A percentile compares a stretch with the other conserved stretches of the same genome.
phyloP scores from a whole-genome alignment of 768 basidiomycete genomes.

The Austroboletus eburneus region DNA sequence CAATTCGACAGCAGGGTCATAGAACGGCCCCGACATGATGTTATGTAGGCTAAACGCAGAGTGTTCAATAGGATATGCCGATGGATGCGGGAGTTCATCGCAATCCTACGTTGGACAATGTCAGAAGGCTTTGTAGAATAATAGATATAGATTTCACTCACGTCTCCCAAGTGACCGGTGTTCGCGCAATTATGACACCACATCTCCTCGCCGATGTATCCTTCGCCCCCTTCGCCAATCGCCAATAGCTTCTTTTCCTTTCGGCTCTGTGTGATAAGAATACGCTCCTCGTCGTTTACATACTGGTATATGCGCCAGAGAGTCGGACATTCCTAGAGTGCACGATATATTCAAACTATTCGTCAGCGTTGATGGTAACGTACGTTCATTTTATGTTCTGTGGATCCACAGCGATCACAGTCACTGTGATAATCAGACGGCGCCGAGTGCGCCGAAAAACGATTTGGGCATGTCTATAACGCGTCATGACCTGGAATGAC shows the following conservation, averaged over 20 bases:
- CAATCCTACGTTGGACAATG: constrained; percentile 51
- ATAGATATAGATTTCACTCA: constrained; percentile 34
- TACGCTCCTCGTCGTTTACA: constrained; percentile 50
- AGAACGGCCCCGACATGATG: constrained; percentile 63
- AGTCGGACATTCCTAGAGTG: constrained; percentile 71
- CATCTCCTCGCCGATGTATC: constrained; percentile 65
- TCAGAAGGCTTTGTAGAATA: neutral
- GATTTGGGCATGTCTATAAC: constrained; percentile 68
- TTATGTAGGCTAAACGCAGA: constrained; percentile 70
- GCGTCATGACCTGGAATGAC: neutral
- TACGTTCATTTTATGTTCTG: constrained; percentile 62
- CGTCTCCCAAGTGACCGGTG: constrained; percentile 75
- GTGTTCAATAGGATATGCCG: constrained; percentile 44
- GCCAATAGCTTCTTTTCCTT: constrained; percentile 44
- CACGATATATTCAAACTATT: neutral
- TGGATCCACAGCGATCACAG: constrained; percentile 69
- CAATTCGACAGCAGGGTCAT: constrained; percentile 37
- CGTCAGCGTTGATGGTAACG: constrained; percentile 15
- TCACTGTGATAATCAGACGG: constrained; percentile 35
- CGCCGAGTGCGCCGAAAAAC: constrained; percentile 27
- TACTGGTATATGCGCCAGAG: constrained; percentile 81
- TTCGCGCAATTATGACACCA: constrained; percentile 84
- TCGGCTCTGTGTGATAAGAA: constrained; percentile 41
- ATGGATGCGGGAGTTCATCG: constrained; percentile 37
- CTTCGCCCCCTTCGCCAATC: constrained; percentile 72